These are phyloP conservation scores for Eutrema japonicum DNA, from an alignment of 345 rosid species.

Conservation along the genomic window DNA sequence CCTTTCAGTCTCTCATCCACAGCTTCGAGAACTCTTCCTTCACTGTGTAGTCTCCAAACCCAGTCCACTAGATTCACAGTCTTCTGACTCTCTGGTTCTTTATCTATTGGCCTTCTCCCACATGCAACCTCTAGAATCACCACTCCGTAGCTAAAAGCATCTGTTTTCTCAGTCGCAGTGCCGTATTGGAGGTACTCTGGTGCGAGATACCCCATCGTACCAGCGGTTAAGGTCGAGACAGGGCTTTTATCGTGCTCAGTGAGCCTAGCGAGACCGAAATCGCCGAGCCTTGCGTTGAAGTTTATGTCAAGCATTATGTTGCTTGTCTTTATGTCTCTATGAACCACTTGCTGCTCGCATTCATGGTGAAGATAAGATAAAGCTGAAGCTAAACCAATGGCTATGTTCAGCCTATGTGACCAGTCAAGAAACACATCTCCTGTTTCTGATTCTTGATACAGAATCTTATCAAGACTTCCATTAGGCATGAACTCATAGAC, in stretches of 20 bases:
- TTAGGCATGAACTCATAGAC: constrained; percentile 95
- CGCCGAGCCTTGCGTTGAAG: constrained; percentile 87
- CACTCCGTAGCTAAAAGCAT: constrained; percentile 86
- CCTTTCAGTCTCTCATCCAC: constrained; percentile 75
- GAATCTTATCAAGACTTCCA: constrained; percentile 83
- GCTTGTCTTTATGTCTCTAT: constrained; percentile 87
- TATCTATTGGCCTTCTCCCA: constrained; percentile 91
- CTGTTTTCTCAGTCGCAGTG: constrained; percentile 88
- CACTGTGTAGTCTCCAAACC: constrained; percentile 80
- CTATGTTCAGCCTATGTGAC: constrained; percentile 73
- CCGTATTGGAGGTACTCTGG: constrained; percentile 97
- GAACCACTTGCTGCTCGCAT: constrained; percentile 95
- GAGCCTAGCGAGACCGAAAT: constrained; percentile 92
- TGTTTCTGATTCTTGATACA: constrained; percentile 61
- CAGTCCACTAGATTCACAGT: constrained; percentile 91
- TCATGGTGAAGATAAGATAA: constrained; percentile 86
- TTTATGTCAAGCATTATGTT: constrained; percentile 86
- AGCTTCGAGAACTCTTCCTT: constrained; percentile 76
- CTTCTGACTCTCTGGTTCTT: constrained; percentile 59
- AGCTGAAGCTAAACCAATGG: constrained; percentile 79
- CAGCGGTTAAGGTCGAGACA: constrained; percentile 89
- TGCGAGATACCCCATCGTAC: constrained; percentile 97
- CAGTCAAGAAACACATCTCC: constrained; percentile 56
- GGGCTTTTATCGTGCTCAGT: constrained; percentile 96
- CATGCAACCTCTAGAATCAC: constrained; percentile 90